A percentile compares a stretch with the other conserved stretches of the same genome.
These are phyloP conservation scores for Sindora glabra DNA, from an alignment of 306 rosid genomes.

Conservation along the genomic window DNA sequence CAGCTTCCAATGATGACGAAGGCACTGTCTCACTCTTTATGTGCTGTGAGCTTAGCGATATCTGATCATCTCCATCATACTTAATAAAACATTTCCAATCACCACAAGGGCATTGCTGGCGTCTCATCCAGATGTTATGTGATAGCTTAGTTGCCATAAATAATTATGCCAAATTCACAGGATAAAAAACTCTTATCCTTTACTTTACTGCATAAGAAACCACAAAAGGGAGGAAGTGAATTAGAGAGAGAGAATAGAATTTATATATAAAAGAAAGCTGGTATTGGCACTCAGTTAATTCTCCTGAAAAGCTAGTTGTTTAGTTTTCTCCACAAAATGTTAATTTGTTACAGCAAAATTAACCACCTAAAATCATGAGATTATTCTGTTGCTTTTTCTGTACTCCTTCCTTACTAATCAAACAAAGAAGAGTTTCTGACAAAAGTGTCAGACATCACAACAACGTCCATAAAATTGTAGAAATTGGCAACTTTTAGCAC, in stretches of 20 bases:
- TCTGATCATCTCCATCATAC: constrained; percentile 48
- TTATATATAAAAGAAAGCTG: no score
- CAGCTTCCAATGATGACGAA: constrained; percentile 36
- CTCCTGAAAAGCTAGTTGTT: no score
- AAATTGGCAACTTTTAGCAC: no score
- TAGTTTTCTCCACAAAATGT: no score
- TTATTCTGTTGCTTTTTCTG: no score
- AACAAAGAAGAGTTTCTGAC: no score
- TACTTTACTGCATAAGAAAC: not conserved
- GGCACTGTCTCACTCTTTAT: constrained; percentile 28
- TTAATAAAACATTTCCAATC: constrained; percentile 64
- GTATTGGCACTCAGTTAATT: not conserved
- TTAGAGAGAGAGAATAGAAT: not conserved
- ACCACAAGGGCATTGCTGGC: constrained; percentile 64
- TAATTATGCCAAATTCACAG: not conserved
- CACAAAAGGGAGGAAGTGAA: not conserved
- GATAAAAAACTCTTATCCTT: constrained; percentile 4
- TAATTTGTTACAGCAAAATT: no score
- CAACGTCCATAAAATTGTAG: no score
- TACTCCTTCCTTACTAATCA: no score
- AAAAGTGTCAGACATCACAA: no score
- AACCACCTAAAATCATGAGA: no score
- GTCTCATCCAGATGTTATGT: constrained; percentile 47
- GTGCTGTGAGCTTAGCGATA: constrained; percentile 27
- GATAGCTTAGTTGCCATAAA: constrained; percentile 38